Conservation (phyloP, 2,329 filamentous ascomycete genomes). For the Aspergillus thermomutatus region DNA sequence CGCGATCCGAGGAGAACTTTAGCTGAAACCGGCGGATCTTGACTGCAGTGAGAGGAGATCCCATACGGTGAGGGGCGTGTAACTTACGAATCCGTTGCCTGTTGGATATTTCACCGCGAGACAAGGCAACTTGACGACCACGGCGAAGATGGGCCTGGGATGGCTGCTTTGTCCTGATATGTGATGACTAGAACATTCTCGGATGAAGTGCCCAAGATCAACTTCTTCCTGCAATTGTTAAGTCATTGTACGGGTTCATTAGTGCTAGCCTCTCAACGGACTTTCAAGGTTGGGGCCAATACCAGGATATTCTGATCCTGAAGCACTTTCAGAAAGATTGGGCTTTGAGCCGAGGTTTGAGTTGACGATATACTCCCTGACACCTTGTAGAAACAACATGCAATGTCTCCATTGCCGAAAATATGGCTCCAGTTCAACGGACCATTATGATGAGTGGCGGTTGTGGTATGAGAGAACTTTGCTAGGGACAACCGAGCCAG, state of each 20-base stretch:
- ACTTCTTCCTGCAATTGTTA: conserved; percentile 37
- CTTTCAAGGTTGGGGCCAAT: conserved; percentile 2
- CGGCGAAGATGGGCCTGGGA: conserved; percentile 32
- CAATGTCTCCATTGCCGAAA: conserved; percentile 34
- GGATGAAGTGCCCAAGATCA: conserved; percentile 34
- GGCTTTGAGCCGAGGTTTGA: conserved; percentile 7
- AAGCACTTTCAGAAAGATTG: conserved; percentile 33
- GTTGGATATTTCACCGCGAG: conserved; percentile 43
- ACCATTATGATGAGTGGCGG: conserved; percentile 32
- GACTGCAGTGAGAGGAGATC: background rate
- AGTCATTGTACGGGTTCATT: background rate
- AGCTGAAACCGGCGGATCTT: conserved; percentile 46
- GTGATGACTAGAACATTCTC: conserved; percentile 19
- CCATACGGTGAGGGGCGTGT: background rate
- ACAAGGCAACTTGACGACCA: conserved; percentile 45
- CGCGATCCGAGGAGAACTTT: conserved; percentile 38
- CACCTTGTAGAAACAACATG: conserved; percentile 34
- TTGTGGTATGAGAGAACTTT: conserved; percentile 47
- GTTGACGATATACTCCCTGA: conserved; percentile 3
- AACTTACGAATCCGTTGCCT: conserved; percentile 27
- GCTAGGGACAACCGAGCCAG: conserved; percentile 27
- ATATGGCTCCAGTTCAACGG: conserved; percentile 46
- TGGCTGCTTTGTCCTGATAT: conserved; percentile 14
- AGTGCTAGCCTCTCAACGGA: background rate
- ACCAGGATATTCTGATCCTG: conserved; percentile 37